These are phyloP conservation scores for Candida endomychidarum DNA, from an alignment of 805 yeast genomes.

Conservation along the genomic window DNA sequence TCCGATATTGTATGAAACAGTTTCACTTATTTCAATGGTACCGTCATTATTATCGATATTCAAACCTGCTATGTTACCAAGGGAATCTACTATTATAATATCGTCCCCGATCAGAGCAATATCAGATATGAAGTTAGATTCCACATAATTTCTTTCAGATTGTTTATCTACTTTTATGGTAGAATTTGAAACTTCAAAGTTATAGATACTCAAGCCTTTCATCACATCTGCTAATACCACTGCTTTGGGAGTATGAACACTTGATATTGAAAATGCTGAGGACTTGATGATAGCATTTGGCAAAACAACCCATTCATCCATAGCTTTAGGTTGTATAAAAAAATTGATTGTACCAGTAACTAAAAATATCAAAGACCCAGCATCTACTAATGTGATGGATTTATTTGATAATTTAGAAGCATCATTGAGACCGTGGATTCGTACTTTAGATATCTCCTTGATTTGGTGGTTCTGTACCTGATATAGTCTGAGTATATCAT, in stretches of 20 bases:
- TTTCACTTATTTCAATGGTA: slow-evolving; percentile 11
- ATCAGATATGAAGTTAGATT: slow-evolving; percentile 10
- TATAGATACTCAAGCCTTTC: slow-evolving; percentile 15
- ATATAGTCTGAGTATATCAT: slow-evolving; percentile 15
- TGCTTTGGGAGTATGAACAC: background rate
- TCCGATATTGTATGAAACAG: slow-evolving; percentile 24
- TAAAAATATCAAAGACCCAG: slow-evolving; percentile 14
- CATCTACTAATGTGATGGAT: slow-evolving; percentile 17
- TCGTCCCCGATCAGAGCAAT: slow-evolving; percentile 3
- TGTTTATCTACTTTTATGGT: background rate
- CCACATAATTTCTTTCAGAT: slow-evolving; percentile 1
- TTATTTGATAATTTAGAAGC: slow-evolving; percentile 13
- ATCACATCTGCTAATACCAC: slow-evolving; percentile 20
- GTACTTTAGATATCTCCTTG: slow-evolving; percentile 9
- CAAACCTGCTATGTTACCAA: slow-evolving; percentile 27
- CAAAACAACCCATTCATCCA: slow-evolving; percentile 16
- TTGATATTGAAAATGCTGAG: slow-evolving; percentile 13
- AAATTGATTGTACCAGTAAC: slow-evolving; percentile 20
- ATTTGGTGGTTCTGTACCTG: slow-evolving; percentile 13
- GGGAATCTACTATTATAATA: slow-evolving; percentile 25
- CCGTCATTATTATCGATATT: background rate
- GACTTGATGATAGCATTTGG: slow-evolving; percentile 12
- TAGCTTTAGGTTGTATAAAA: slow-evolving; percentile 8
- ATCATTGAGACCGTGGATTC: slow-evolving; percentile 15
- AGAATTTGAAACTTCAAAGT: background rate